Conservation (phyloP, 164 flowering plant species). For the Liriodendron chinense region DNA sequence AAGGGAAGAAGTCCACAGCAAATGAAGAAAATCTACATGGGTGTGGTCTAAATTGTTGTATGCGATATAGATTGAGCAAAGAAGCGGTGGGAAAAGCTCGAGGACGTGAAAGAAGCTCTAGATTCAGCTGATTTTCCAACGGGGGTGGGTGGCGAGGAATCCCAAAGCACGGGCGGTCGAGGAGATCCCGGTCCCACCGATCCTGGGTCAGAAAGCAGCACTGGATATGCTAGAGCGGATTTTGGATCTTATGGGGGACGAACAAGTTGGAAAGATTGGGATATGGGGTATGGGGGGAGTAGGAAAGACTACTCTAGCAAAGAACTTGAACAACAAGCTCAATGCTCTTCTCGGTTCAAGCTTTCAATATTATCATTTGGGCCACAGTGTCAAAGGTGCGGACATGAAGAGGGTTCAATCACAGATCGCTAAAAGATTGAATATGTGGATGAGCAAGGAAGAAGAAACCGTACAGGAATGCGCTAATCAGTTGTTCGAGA, state of each 20-base stretch:
- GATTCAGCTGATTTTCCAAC: too few species aligned
- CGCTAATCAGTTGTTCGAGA: not conserved
- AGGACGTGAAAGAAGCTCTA: too few species aligned
- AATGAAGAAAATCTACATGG: too few species aligned
- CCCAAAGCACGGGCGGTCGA: too few species aligned
- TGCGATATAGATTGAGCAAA: too few species aligned
- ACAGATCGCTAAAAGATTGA: not conserved
- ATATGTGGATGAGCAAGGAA: not conserved
- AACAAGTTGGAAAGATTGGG: not conserved
- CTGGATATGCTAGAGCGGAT: not conserved
- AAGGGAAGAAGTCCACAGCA: too few species aligned
- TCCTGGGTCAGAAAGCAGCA: not conserved
- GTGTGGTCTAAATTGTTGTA: too few species aligned
- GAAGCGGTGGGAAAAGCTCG: too few species aligned
- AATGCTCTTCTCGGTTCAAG: too few species aligned
- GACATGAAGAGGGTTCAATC: not conserved
- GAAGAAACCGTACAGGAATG: not conserved
- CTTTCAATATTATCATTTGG: not conserved
- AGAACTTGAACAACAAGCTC: not conserved
- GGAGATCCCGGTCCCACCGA: too few species aligned
- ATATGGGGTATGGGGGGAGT: constrained; percentile 13
- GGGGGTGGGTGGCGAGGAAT: too few species aligned
- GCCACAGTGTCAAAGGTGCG: not conserved
- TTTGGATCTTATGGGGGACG: not conserved
- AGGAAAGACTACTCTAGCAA: constrained; percentile 7